Evolutionary conservation across 2,329 filamentous ascomycete genomes (phyloP).

Genomic region (Didymella glomerata): DNA sequence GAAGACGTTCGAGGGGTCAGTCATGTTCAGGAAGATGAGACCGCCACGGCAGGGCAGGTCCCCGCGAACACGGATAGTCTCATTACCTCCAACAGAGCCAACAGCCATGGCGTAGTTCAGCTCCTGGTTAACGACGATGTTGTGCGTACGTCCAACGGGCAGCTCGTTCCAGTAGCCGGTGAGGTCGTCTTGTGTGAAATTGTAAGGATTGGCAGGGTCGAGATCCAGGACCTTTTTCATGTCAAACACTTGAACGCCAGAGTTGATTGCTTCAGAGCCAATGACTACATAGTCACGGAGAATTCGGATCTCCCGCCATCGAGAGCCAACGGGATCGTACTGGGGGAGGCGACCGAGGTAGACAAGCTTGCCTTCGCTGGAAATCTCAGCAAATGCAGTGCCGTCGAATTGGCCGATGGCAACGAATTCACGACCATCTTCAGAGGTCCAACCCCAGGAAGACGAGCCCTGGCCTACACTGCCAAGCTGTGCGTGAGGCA

Average conservation of each 20-base stretch:
- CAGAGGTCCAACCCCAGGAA: constrained; percentile 63
- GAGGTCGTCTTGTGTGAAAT: constrained; percentile 38
- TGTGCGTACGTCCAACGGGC: constrained; percentile 45
- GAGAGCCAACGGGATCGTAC: constrained; percentile 52
- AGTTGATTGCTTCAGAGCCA: constrained; percentile 50
- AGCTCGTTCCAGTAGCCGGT: constrained; percentile 39
- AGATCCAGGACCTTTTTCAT: constrained; percentile 57
- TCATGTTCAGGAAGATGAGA: constrained; percentile 65
- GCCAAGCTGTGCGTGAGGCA: constrained; percentile 61
- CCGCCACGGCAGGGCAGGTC: constrained; percentile 57
- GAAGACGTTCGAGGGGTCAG: constrained; percentile 55
- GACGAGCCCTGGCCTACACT: constrained; percentile 53
- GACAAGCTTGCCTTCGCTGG: constrained; percentile 56
- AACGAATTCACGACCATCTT: constrained; percentile 61
- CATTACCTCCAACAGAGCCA: constrained; percentile 37
- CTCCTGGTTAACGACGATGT: constrained; percentile 44
- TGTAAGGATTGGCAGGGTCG: constrained; percentile 35
- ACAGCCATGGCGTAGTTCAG: constrained; percentile 42
- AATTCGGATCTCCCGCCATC: constrained; percentile 61
- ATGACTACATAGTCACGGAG: constrained; percentile 51
- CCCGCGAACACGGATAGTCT: constrained; percentile 37
- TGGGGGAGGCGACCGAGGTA: constrained; percentile 62
- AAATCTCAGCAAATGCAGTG: constrained; percentile 50
- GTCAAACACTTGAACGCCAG: constrained; percentile 69
- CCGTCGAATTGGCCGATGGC: constrained; percentile 59